These are phyloP conservation scores for Glaciozyma martinii DNA, from an alignment of 768 basidiomycete species.

Conservation along the genomic window DNA sequence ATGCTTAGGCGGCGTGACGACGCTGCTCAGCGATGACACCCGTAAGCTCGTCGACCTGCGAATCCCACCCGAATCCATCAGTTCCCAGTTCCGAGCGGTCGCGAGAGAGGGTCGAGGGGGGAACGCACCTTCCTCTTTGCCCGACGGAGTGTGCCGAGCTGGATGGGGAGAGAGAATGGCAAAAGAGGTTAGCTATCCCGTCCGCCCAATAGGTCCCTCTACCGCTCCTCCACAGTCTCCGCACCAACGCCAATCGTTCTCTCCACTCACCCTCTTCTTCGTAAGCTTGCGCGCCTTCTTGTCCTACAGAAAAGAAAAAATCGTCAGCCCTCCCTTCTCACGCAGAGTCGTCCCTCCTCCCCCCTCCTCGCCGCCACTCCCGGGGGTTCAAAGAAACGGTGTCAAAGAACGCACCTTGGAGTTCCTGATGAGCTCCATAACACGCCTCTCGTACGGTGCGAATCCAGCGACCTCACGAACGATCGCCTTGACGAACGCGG, in stretches of 20 bases:
- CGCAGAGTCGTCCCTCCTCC: neutral
- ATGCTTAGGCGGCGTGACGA: too few relatives aligned
- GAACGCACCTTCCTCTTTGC: slow-evolving; percentile 74
- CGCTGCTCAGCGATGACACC: slow-evolving; percentile 56
- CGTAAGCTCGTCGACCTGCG: slow-evolving; percentile 72
- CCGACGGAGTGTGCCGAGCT: slow-evolving; percentile 92
- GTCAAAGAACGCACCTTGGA: slow-evolving; percentile 45
- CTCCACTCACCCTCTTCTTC: slow-evolving; percentile 78
- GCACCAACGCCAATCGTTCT: neutral
- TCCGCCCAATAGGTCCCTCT: neutral
- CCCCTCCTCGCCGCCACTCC: neutral
- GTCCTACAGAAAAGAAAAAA: slow-evolving; percentile 47
- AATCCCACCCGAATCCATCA: too few relatives aligned
- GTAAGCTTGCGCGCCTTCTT: slow-evolving; percentile 99
- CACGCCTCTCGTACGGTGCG: slow-evolving; percentile 93
- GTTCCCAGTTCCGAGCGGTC: too few relatives aligned
- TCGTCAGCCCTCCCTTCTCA: neutral
- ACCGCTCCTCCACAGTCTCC: neutral
- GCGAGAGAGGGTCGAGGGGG: too few relatives aligned
- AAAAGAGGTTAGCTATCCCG: neutral
- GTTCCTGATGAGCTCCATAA: slow-evolving; percentile 64
- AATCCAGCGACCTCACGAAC: slow-evolving; percentile 84
- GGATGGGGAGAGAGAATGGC: neutral
- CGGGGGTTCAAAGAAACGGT: too few relatives aligned
- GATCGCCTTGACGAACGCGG: slow-evolving; percentile 84